phyloP scores from a whole-genome alignment of 768 basidiomycete species.

The Tephrocybe sp. region DNA sequence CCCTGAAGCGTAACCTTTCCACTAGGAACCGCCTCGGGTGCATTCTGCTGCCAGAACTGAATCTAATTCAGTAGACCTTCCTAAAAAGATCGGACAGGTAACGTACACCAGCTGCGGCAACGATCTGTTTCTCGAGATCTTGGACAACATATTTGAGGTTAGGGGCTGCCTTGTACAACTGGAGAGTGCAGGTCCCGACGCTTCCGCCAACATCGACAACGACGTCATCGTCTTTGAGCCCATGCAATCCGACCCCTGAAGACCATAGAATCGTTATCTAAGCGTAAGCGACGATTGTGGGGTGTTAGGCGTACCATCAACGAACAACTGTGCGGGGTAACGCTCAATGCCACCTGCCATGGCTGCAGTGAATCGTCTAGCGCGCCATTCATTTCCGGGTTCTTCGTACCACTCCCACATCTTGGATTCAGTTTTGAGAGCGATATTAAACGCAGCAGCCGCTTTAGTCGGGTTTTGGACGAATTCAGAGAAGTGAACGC shows the following conservation, averaged over 20 bases:
- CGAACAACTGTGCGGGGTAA: conserved; percentile 19
- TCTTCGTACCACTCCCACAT: conserved; percentile 31
- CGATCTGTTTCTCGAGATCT: conserved; percentile 28
- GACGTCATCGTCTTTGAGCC: conserved; percentile 15
- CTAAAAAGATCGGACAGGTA: neutral
- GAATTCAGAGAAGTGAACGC: conserved; percentile 17
- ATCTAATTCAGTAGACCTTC: neutral
- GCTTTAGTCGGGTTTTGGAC: conserved; percentile 17
- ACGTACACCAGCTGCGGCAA: conserved; percentile 23
- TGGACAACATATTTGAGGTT: conserved; percentile 34
- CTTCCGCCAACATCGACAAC: conserved; percentile 37
- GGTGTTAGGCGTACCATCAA: conserved; percentile 13
- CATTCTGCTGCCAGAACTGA: conserved; percentile 26
- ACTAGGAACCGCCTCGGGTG: conserved; percentile 22
- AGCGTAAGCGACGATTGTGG: neutral
- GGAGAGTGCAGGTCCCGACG: conserved; percentile 29
- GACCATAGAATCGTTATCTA: neutral
- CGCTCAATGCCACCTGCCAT: conserved; percentile 22
- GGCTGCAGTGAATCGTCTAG: conserved; percentile 26
- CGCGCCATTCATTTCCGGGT: conserved; percentile 25
- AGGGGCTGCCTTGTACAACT: conserved; percentile 26
- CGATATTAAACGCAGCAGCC: conserved; percentile 24
- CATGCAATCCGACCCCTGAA: conserved; percentile 19
- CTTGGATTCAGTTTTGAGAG: conserved; percentile 19
- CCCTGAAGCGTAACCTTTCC: conserved; percentile 28